These are phyloP conservation scores for Lipomyces yarrowii DNA, from an alignment of 1,139 yeast genomes.

Conservation along the genomic window DNA sequence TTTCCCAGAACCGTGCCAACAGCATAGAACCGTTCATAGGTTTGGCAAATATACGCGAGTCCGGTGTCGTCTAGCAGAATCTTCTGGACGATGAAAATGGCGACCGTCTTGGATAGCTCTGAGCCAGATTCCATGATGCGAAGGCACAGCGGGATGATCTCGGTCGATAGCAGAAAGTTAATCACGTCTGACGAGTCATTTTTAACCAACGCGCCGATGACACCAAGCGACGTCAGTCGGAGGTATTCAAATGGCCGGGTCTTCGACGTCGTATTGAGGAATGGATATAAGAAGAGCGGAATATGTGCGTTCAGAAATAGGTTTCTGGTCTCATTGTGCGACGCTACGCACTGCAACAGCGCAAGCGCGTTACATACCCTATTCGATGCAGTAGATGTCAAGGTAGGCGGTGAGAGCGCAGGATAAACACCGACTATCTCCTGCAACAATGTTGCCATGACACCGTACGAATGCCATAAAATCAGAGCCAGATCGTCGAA, in stretches of 20 bases:
- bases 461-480: slow-evolving; percentile 95
- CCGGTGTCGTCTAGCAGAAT: slow-evolving; percentile 92
- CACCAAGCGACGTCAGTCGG: slow-evolving; percentile 90
- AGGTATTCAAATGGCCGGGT: slow-evolving; percentile 92
- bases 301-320: slow-evolving; percentile 86
- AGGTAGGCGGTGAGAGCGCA: slow-evolving; percentile 78
- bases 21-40: slow-evolving; percentile 91
- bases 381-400: slow-evolving; percentile 85
- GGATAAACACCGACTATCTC: slow-evolving; percentile 93
- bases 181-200: slow-evolving; percentile 96
- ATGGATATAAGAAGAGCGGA: slow-evolving; percentile 90
- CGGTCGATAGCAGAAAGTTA: slow-evolving; percentile 85
- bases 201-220: slow-evolving; percentile 93
- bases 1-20: slow-evolving; percentile 84
- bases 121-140: slow-evolving; percentile 96
- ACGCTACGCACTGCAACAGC: slow-evolving; percentile 91
- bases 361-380: slow-evolving; percentile 96
- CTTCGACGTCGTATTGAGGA: slow-evolving; percentile 86
- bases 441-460: slow-evolving; percentile 86
- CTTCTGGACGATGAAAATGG: slow-evolving; percentile 91
- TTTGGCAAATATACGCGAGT: slow-evolving; percentile 86
- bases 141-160: slow-evolving; percentile 90
- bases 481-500: slow-evolving; percentile 92
- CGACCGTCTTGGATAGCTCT: slow-evolving; percentile 92
- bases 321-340: slow-evolving; percentile 86